Percentiles rank a stretch among this genome's conserved stretches.
These are phyloP conservation scores for Penicillium sp. DNA, from an alignment of 2,329 filamentous ascomycete genomes.

Conservation along the genomic window DNA sequence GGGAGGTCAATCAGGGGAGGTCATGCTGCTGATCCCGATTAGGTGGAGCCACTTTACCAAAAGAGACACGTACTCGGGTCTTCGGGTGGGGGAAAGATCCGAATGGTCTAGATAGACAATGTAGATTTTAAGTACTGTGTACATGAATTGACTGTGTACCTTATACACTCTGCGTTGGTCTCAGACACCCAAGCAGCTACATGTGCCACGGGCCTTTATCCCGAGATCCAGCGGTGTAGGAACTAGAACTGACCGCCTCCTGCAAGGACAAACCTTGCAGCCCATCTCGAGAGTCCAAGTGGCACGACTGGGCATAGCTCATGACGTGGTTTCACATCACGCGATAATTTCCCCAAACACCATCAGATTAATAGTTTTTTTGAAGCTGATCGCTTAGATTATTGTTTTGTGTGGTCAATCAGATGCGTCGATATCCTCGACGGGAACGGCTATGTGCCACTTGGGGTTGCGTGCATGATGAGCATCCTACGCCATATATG, in stretches of 20 bases:
- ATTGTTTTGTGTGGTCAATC: neutral
- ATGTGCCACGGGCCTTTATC: conserved; percentile 7
- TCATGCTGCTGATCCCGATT: conserved; percentile 5
- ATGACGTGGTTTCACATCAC: conserved; percentile 18
- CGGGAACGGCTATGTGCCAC: neutral
- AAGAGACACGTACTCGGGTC: neutral
- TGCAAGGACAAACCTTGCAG: conserved; percentile 32
- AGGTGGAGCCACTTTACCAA: neutral
- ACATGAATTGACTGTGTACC: neutral
- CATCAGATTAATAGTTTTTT: neutral
- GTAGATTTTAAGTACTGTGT: neutral
- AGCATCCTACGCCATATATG: conserved; percentile 11
- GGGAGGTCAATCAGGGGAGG: conserved; percentile 12
- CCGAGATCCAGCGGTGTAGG: conserved; percentile 23
- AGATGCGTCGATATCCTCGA: neutral
- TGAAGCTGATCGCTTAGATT: neutral
- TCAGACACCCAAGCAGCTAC: conserved; percentile 24
- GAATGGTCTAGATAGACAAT: neutral
- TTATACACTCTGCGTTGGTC: neutral
- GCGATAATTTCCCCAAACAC: conserved; percentile 8
- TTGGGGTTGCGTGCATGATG: conserved; percentile 1
- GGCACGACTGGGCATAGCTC: conserved; percentile 3
- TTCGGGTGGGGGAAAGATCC: neutral
- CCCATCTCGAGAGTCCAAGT: conserved; percentile 13
- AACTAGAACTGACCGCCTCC: conserved; percentile 29